Evolutionary conservation across 805 yeast genomes (phyloP).

Genomic region (Candida maesae): DNA sequence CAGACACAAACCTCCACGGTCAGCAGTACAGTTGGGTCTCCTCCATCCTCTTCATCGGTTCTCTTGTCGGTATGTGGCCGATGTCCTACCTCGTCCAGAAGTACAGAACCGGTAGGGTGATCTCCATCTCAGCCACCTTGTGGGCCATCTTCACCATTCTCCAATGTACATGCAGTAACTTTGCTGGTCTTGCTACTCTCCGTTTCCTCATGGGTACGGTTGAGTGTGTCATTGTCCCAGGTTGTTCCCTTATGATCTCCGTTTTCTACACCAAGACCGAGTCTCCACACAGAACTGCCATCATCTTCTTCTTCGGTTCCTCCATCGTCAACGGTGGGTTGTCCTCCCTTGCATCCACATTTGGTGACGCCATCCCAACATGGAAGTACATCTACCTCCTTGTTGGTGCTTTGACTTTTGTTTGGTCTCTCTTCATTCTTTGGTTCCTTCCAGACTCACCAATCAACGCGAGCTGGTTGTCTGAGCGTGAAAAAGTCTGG

Average conservation of each 20-base stretch:
- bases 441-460: slow-evolving; percentile 52
- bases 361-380: slow-evolving; percentile 29
- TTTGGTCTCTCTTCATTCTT: slow-evolving; percentile 29
- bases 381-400: slow-evolving; percentile 51
- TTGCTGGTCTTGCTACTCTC: slow-evolving; percentile 37
- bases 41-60: slow-evolving; percentile 39
- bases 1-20: slow-evolving; percentile 38
- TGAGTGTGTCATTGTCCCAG: slow-evolving; percentile 39
- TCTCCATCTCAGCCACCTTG: slow-evolving; percentile 20
- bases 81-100: slow-evolving; percentile 28
- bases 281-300: slow-evolving; percentile 42
- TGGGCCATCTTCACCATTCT: slow-evolving; percentile 23
- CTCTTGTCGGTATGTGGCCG: slow-evolving; percentile 39
- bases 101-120: slow-evolving; percentile 23
- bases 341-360: slow-evolving; percentile 41
- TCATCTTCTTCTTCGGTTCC: slow-evolving; percentile 40
- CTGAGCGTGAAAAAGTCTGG: slow-evolving; percentile 40
- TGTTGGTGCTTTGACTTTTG: slow-evolving; percentile 45
- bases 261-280: slow-evolving; percentile 36
- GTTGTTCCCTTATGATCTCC: slow-evolving; percentile 37
- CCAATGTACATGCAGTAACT: slow-evolving; percentile 34
- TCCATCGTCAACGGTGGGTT: slow-evolving; percentile 30
- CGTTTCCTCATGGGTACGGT: slow-evolving; percentile 44
- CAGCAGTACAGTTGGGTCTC: slow-evolving; percentile 39
- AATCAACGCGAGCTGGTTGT: slow-evolving; percentile 42